Percentiles rank a stretch among this genome's conserved stretches.
phyloP scores from a whole-genome alignment of 352 stramenopile genomes.

The Globisporangium echinulatum region DNA sequence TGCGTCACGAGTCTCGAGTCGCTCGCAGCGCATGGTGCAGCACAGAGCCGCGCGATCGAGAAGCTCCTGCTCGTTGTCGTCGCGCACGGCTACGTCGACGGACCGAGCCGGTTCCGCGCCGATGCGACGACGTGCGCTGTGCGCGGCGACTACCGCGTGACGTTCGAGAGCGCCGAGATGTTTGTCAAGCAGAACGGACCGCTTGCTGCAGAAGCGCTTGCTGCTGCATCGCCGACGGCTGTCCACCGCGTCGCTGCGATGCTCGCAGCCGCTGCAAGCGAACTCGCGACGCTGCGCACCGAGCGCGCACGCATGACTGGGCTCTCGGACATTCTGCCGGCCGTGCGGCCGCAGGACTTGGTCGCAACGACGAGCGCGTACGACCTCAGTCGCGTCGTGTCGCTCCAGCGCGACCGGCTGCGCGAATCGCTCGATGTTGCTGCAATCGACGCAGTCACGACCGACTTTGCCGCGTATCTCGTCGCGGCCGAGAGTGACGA shows the following conservation, averaged over 20 bases:
- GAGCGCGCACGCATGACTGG: conserved; percentile 6
- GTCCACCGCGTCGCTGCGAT: conserved; percentile 3
- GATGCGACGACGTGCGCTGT: background rate
- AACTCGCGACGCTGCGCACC: conserved; percentile 4
- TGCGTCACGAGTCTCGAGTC: conserved; percentile 3
- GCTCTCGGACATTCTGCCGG: conserved; percentile 9
- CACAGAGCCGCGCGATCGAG: conserved; percentile 12
- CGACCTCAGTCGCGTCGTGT: conserved; percentile 9
- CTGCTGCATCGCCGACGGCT: background rate
- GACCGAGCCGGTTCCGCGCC: conserved; percentile 7
- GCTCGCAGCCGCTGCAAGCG: conserved; percentile 2
- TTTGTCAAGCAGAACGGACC: conserved; percentile 7
- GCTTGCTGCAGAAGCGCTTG: background rate
- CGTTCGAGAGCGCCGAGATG: conserved; percentile 10
- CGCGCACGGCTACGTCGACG: conserved; percentile 9
- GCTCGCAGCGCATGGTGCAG: conserved; percentile 6
- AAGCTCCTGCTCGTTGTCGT: conserved; percentile 9
- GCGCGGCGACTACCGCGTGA: conserved; percentile 11
- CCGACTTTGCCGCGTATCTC: conserved; percentile 5
- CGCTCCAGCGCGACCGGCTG: conserved; percentile 9
- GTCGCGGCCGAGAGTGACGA: background rate
- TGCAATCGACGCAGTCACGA: background rate
- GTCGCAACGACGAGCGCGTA: conserved; percentile 4
- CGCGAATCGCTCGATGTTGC: conserved; percentile 1
- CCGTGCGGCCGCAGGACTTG: conserved; percentile 9